Evolutionary conservation across 306 rosid species (phyloP).

Genomic region (Medicago arabica): DNA sequence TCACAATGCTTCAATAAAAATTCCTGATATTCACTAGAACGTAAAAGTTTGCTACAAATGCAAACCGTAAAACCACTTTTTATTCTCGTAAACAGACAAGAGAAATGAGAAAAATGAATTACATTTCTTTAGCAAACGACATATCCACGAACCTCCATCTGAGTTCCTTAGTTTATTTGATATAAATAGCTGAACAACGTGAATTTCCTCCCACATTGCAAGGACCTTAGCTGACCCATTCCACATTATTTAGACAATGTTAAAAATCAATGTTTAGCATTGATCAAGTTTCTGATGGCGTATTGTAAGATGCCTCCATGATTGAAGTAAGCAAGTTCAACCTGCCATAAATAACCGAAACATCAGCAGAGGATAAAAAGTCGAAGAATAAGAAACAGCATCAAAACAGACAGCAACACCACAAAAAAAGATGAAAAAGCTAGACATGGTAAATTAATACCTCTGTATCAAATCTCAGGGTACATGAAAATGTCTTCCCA

Average conservation of each 20-base stretch:
- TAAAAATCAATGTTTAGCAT: conserved; percentile 52
- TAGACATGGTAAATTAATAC: conserved; percentile 44
- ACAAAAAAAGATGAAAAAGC: not conserved
- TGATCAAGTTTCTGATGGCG: conserved; percentile 87
- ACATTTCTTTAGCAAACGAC: conserved; percentile 37
- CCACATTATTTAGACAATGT: conserved; percentile 45
- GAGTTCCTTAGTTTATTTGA: conserved; percentile 52
- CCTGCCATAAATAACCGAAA: conserved; percentile 54
- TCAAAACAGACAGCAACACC: not conserved
- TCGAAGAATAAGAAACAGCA: conserved; percentile 28
- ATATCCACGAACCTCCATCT: conserved; percentile 32
- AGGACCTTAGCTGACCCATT: conserved; percentile 31
- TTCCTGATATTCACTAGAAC: not conserved
- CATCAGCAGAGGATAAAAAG: not conserved
- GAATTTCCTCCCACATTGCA: conserved; percentile 44
- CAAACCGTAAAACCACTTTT: conserved; percentile 18
- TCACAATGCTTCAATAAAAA: not conserved
- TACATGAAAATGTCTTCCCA: conserved; percentile 73
- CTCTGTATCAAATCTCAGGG: conserved; percentile 90
- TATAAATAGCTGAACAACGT: conserved; percentile 11
- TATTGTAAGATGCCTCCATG: conserved; percentile 93
- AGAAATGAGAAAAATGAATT: conserved; percentile 23
- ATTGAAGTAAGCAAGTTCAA: conserved; percentile 85
- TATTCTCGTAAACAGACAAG: not conserved
- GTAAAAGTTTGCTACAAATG: conserved; percentile 17